phyloP scores from a whole-genome alignment of 2,329 filamentous ascomycete species.

The Parafenestella ontariensis region DNA sequence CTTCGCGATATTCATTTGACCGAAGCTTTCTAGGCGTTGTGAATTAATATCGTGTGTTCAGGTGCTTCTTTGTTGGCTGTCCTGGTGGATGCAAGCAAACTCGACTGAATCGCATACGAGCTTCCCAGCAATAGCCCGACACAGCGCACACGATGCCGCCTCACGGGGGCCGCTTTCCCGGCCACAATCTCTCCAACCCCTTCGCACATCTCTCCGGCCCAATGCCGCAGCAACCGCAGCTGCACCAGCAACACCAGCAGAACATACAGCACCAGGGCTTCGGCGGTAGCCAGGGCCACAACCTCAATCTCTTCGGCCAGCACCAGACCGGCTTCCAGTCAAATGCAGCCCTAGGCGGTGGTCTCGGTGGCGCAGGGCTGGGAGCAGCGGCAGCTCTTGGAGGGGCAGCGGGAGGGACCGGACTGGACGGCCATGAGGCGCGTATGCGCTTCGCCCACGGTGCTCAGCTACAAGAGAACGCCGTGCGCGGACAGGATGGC shows the following conservation, averaged over 20 bases:
- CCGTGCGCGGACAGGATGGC: conserved; percentile 61
- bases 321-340: conserved; percentile 52
- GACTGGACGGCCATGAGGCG: conserved; percentile 84
- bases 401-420: conserved; percentile 63
- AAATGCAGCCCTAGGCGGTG: conserved; percentile 62
- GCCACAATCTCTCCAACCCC: conserved; percentile 64
- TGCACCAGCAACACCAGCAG: conserved; percentile 50
- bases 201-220: conserved; percentile 63
- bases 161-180: conserved; percentile 65
- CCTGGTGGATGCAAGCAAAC: neutral
- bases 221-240: conserved; percentile 28
- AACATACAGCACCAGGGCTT: conserved; percentile 74
- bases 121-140: conserved; percentile 19
- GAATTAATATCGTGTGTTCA: neutral
- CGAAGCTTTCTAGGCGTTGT: too few species aligned
- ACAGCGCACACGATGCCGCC: conserved; percentile 60
- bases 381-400: conserved; percentile 63
- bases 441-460: conserved; percentile 86
- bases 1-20: neutral
- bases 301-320: conserved; percentile 63
- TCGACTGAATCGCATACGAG: conserved; percentile 11
- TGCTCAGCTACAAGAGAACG: conserved; percentile 61
- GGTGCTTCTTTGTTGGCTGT: neutral
- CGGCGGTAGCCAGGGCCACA: conserved; percentile 63
- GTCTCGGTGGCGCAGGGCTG: conserved; percentile 62